Percentiles rank a stretch among this genome's conserved stretches.
Conservation (phyloP, 192 early-diverging fungal genomes). For the Rhizophagus prolifer region DNA sequence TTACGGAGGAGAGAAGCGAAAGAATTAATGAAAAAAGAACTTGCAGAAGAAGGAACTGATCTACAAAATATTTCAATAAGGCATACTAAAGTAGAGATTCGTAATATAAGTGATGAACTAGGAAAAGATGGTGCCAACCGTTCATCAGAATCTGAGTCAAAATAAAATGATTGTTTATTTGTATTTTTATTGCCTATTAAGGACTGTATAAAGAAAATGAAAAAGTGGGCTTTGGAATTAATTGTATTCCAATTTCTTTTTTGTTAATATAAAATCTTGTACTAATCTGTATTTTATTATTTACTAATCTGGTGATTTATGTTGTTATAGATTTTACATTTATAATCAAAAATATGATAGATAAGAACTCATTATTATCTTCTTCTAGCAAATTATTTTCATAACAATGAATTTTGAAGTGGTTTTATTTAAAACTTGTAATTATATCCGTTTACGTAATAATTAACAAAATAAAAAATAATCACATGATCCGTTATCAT, state of each 20-base stretch:
- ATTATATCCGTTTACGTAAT: too few relatives aligned
- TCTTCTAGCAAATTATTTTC: too few relatives aligned
- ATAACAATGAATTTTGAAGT: too few relatives aligned
- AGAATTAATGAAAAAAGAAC: constrained; percentile 26
- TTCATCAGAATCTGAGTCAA: neutral
- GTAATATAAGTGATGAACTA: neutral
- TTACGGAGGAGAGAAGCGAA: constrained; percentile 12
- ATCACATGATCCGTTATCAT: neutral
- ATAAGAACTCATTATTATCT: too few relatives aligned
- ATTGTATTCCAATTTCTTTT: neutral
- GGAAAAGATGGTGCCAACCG: neutral
- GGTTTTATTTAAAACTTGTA: too few relatives aligned
- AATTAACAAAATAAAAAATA: neutral
- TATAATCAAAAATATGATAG: too few relatives aligned
- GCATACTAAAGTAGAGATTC: constrained; percentile 10
- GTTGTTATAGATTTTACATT: too few relatives aligned
- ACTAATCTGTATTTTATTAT: too few relatives aligned
- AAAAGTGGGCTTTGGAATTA: neutral
- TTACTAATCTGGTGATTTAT: too few relatives aligned
- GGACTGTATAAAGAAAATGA: too few relatives aligned
- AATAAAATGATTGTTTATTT: neutral
- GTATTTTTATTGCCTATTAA: neutral
- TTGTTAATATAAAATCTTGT: neutral
- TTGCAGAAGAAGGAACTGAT: constrained; percentile 19
- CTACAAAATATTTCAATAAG: constrained; percentile 12